Evolutionary conservation across 2,329 filamentous ascomycete species (phyloP), one percentile per base, ranked within the genome.

Genomic region (Emericellopsis cladophorae): DNA sequence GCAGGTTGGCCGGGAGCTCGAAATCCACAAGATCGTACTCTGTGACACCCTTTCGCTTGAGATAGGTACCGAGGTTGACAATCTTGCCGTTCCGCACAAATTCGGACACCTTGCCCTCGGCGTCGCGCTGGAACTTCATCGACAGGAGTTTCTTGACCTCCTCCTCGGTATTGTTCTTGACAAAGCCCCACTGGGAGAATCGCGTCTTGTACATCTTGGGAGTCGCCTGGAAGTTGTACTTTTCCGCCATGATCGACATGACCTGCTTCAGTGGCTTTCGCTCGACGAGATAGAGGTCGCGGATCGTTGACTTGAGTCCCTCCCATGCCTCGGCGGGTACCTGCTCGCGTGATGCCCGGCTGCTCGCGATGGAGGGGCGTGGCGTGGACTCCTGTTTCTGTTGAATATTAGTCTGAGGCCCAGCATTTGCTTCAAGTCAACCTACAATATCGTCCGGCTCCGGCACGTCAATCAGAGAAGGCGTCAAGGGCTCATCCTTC

Each of bases 191-290:
- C 45, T 71, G 67, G 12, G 69, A 69, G 48, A 72, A 72, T 21
- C 68, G 58, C n/a, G 68, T 70, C 49, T 72, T 72, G 52, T 72
- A 72, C 68, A 72, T 72, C 46, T 71, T 70, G 15, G 68, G 66
- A 66, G 67, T 70, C 41, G 67, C 67, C 48, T 66, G 62, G 46
- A 71, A 71, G 15, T 60, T 60, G 41, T 66, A 61, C 45, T 63
- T 60, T 7, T 69, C 66, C 23, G 65, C 60, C 67, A 71, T 71
- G 48, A 70, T 65, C 18, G 58, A 50, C 63, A 70, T 71, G 47
- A 71, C 67, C 53, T 71, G 66, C 47, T 71, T 71, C n/a, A 71
- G 55, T 4, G 67, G 67, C 32, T 63, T 65, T 39, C 68, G 60
- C 46, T 71, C 65, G 18, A 71, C 67, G 6, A 71, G 56, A 45